A percentile compares a stretch with the other conserved stretches of the same genome.
phyloP scores from a whole-genome alignment of 495 filamentous ascomycete species.

The Neurospora hispaniola region DNA sequence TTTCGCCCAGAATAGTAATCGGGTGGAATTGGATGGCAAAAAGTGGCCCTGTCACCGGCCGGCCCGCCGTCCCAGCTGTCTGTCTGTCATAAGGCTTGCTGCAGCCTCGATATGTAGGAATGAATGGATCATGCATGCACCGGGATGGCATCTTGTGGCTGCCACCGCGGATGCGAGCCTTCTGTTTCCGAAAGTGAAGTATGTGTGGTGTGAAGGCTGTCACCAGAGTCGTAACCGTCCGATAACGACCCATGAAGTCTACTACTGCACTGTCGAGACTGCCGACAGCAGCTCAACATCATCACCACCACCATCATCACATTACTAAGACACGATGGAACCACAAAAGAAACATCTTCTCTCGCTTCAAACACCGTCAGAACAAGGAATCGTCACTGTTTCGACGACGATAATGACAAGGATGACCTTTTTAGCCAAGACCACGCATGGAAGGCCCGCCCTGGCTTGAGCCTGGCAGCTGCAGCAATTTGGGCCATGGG shows the following conservation, averaged over 20 bases:
- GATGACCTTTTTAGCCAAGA: not conserved
- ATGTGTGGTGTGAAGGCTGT: not conserved
- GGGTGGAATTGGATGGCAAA: not conserved
- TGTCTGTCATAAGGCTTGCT: not conserved
- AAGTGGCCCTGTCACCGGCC: not conserved
- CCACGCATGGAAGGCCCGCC: not conserved
- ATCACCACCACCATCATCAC: not conserved
- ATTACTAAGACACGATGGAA: not conserved
- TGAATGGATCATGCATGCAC: too few relatives aligned
- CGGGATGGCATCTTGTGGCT: not conserved
- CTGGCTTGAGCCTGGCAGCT: not conserved
- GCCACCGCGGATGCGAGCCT: not conserved
- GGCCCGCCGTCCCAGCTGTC: not conserved
- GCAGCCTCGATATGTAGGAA: not conserved
- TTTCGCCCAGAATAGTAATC: not conserved
- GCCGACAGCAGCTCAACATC: not conserved
- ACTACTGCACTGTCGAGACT: not conserved
- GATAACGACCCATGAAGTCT: not conserved
- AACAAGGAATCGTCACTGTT: not conserved
- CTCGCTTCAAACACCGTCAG: not conserved
- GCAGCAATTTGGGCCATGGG: not conserved
- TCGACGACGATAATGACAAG: not conserved
- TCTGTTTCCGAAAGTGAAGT: not conserved
- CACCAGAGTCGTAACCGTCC: not conserved
- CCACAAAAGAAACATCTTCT: not conserved